phyloP scores from a whole-genome alignment of 23 red algal species.

The Gracilaria caudata region DNA sequence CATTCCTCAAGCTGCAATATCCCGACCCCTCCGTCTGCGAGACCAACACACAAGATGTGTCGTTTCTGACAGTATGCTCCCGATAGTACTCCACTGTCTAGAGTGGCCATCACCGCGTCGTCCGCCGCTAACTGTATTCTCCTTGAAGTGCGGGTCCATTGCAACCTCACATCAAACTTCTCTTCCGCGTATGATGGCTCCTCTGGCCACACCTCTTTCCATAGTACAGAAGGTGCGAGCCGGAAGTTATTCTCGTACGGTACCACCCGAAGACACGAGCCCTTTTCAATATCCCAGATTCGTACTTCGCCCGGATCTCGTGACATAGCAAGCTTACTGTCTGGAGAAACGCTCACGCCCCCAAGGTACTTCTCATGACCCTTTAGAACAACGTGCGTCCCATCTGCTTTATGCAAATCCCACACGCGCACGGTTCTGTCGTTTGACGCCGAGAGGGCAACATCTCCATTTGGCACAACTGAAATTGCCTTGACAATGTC shows the following conservation, averaged over 20 bases:
- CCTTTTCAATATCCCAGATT: conserved; percentile 7
- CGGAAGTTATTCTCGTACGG: neutral
- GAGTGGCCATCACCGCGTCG: neutral
- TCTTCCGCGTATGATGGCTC: neutral
- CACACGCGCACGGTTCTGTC: neutral
- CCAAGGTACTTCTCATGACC: neutral
- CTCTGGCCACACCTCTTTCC: conserved; percentile 3
- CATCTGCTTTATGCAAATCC: conserved; percentile 5
- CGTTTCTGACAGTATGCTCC: neutral
- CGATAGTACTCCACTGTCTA: neutral
- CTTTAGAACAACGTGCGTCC: neutral
- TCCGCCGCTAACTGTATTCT: no score
- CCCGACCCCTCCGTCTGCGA: neutral
- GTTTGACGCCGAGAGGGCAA: conserved; percentile 9
- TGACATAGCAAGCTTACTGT: conserved; percentile 7
- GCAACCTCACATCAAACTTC: neutral
- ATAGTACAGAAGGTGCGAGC: neutral
- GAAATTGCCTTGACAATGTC: no score
- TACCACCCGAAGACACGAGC: neutral
- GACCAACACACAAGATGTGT: conserved; percentile 10
- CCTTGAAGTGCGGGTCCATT: neutral
- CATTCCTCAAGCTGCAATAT: no score
- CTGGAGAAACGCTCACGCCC: neutral
- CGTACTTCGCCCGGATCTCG: neutral
- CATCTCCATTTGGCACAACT: neutral